These are phyloP conservation scores for Populus hybrid DNA, from an alignment of 441 rosid genomes.

Conservation along the genomic window DNA sequence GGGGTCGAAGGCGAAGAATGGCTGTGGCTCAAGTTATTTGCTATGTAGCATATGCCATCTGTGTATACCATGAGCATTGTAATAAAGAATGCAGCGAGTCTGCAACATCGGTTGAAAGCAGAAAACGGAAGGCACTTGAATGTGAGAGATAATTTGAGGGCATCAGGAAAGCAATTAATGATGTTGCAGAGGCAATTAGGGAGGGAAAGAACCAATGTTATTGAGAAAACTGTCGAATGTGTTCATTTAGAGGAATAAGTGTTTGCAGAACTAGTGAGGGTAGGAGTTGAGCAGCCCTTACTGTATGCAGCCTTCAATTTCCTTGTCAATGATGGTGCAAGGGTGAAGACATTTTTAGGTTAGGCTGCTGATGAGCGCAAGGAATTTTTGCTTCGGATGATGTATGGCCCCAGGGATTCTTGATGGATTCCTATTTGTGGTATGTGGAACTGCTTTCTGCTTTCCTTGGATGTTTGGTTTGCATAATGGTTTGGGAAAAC, in stretches of 20 bases:
- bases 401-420: slow-evolving; percentile 15
- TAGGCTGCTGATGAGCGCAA: slow-evolving; percentile 18
- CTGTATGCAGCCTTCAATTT: slow-evolving; percentile 18
- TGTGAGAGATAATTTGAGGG: slow-evolving; percentile 14
- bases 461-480: background rate
- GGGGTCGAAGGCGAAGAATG: slow-evolving; percentile 22
- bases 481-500: background rate
- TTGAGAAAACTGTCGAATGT: background rate
- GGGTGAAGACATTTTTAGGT: slow-evolving; percentile 24
- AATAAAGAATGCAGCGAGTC: background rate
- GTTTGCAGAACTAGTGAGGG: slow-evolving; percentile 20
- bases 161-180: slow-evolving; percentile 7
- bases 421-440: slow-evolving; percentile 1
- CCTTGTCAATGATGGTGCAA: slow-evolving; percentile 17
- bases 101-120: background rate
- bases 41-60: slow-evolving; percentile 18
- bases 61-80: slow-evolving; percentile 11
- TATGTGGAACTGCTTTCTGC: background rate
- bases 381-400: slow-evolving; percentile 23
- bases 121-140: slow-evolving; percentile 12
- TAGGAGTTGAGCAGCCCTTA: slow-evolving; percentile 18
- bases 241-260: slow-evolving; percentile 14
- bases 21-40: slow-evolving; percentile 21
- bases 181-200: slow-evolving; percentile 16
- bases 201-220: slow-evolving; percentile 13